Evolutionary conservation across 2,329 filamentous ascomycete genomes (phyloP), one percentile per base, ranked within the genome.

Genomic region (Trichoderma harzianum): DNA sequence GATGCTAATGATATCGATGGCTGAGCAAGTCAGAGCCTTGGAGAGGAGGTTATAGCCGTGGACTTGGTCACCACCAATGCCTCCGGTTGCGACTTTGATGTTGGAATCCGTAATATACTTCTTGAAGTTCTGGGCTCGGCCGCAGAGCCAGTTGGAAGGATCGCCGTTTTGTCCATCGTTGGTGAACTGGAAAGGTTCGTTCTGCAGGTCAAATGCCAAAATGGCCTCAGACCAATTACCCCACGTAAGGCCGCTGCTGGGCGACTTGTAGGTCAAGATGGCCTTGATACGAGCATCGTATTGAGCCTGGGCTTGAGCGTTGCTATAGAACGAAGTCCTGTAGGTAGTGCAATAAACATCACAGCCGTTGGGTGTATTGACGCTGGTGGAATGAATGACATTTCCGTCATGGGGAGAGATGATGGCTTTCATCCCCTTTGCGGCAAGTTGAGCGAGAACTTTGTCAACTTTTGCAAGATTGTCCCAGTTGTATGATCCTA

Each of bases 161-260:
- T 69, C 58, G 5, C 34, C 24, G 51, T 64, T 62, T 5, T 43
- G 28, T 21, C 71, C 60, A 26, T 70, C 67, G 8, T 18, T 32
- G 34, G 66, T 63, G 12, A 70, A 64, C 30, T 69, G 32, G 57
- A 80, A 78, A 30, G 79, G 78, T 73, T 81, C 79, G 68, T 80
- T 80, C 76, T 81, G 78, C 4, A 81, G 69, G 70, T 81, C 78
- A 69, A 80, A 81, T 26, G 76, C 78, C 70, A 79, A 72, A 71
- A 81, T 80, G 57, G 76, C 79, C 8, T 78, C 73, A 67, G 72
- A 74, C 79, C 78, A 81, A 8, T 76, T 68, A 62, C 79, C 79
- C 79, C 79, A 80, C 4, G 77, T 73, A 55, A 78, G 74, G 64
- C 77, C 76, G 10, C 78, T 79, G 70, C 75, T 69, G 10, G 74